Conservation (phyloP, 768 basidiomycete species). For the Kwoniella bestiolae region DNA sequence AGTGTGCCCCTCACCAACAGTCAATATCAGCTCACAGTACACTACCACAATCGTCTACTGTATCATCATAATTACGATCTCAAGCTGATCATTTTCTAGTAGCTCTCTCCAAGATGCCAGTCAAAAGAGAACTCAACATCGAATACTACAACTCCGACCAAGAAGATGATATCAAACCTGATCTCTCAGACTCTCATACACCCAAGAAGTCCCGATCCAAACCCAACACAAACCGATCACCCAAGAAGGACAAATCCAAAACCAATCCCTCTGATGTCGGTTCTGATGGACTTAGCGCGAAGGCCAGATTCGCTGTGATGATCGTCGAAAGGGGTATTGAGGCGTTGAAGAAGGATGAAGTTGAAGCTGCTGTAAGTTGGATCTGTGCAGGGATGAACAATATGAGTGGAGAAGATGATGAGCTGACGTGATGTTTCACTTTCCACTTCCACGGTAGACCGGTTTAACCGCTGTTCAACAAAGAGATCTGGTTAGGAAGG, state of each 20-base stretch:
- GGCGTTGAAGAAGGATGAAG: conserved; percentile 10
- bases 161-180: background rate
- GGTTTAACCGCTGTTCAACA: conserved; percentile 26
- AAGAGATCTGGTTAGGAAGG: conserved; percentile 21
- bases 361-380: conserved; percentile 20
- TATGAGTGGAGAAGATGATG: conserved; percentile 1
- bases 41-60: too few relatives aligned
- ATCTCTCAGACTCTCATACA: background rate
- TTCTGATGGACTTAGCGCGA: conserved; percentile 4
- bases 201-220: too few relatives aligned
- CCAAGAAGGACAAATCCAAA: background rate
- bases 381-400: background rate
- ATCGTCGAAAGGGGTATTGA: conserved; percentile 19
- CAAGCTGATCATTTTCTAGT: too few relatives aligned
- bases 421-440: background rate
- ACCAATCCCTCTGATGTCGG: background rate
- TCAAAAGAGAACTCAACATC: background rate
- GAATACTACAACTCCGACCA: background rate
- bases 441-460: conserved; percentile 9
- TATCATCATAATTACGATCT: too few relatives aligned
- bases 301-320: conserved; percentile 15
- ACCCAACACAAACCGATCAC: too few relatives aligned
- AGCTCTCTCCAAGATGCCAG: conserved; percentile 7
- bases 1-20: too few relatives aligned
- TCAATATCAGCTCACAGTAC: too few relatives aligned